phyloP scores from a whole-genome alignment of 169 alveolate genomes.

The Plasmodium gaboni region DNA sequence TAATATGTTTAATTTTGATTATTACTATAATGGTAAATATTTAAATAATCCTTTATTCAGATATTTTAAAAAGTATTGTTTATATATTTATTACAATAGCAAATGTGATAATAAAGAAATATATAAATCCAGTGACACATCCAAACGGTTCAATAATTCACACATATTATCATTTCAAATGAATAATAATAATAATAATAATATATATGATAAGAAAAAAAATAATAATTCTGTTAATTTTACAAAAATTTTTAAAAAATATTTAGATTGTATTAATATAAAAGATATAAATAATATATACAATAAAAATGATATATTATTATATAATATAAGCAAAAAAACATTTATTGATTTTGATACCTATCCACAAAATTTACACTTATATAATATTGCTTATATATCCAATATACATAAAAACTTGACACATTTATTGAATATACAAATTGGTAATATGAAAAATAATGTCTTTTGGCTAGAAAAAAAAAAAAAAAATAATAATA shows the following conservation, averaged over 20 bases:
- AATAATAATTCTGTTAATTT: slow-evolving; percentile 20
- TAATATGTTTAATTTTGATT: neutral
- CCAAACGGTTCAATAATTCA: slow-evolving; percentile 20
- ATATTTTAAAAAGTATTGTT: slow-evolving; percentile 64
- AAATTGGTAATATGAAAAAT: slow-evolving; percentile 39
- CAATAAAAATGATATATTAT: slow-evolving; percentile 44
- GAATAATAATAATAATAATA: slow-evolving; percentile 5
- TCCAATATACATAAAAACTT: slow-evolving; percentile 40
- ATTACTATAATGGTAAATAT: slow-evolving; percentile 7
- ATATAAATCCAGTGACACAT: neutral
- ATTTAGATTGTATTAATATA: no score
- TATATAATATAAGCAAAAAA: slow-evolving; percentile 60
- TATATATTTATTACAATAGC: slow-evolving; percentile 22
- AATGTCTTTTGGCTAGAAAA: slow-evolving; percentile 58
- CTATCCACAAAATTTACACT: slow-evolving; percentile 68
- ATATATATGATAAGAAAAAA: slow-evolving; percentile 7
- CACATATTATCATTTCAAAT: slow-evolving; percentile 1
- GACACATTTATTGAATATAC: slow-evolving; percentile 36
- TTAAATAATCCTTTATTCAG: slow-evolving; percentile 26
- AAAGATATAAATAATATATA: slow-evolving; percentile 3
- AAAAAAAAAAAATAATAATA: neutral
- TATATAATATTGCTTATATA: slow-evolving; percentile 60
- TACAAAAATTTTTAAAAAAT: no score
- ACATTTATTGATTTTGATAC: slow-evolving; percentile 70
- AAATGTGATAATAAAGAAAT: neutral